A percentile compares a stretch with the other conserved stretches of the same genome.
Evolutionary conservation across 495 filamentous ascomycete genomes (phyloP).

Genomic region (Penicillium riverlandense): DNA sequence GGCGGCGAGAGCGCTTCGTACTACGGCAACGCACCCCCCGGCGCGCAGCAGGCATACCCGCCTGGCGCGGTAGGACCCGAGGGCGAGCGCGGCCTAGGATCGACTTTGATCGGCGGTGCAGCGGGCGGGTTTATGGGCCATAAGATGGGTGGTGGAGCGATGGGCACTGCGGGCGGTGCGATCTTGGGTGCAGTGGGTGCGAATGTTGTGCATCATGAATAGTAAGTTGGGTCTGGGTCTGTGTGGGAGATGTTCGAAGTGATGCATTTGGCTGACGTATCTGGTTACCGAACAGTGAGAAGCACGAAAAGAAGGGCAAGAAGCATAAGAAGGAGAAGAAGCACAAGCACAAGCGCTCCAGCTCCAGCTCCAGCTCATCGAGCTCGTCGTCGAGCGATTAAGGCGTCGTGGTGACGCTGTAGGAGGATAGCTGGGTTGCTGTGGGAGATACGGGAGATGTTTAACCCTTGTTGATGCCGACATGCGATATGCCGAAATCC

Average conservation of each 20-base stretch:
- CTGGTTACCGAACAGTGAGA: neutral
- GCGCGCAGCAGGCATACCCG: slow-evolving; percentile 1
- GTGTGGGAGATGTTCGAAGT: neutral
- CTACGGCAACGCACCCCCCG: slow-evolving; percentile 1
- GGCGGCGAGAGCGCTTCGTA: slow-evolving; percentile 16
- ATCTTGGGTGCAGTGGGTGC: slow-evolving; percentile 38
- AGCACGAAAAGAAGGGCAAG: slow-evolving; percentile 22
- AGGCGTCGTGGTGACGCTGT: neutral
- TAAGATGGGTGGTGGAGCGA: slow-evolving; percentile 32
- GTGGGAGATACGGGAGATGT: too few species aligned
- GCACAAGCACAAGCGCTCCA: slow-evolving; percentile 20
- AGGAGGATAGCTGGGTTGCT: too few species aligned
- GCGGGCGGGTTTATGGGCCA: slow-evolving; percentile 38
- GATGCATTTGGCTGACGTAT: neutral
- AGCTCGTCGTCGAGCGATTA: slow-evolving; percentile 11
- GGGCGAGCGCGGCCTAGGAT: slow-evolving; percentile 37
- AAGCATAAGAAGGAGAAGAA: slow-evolving; percentile 27
- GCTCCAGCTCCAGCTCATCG: slow-evolving; percentile 23
- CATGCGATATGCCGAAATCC: too few species aligned
- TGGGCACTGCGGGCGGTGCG: slow-evolving; percentile 36
- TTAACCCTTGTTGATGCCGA: too few species aligned
- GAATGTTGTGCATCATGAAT: slow-evolving; percentile 25
- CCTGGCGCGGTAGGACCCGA: slow-evolving; percentile 14
- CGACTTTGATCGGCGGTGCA: slow-evolving; percentile 33
- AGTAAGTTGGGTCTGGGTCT: slow-evolving; percentile 18